Conservation (phyloP, 768 basidiomycete species). For the Coprinopsis marcescibilis region DNA sequence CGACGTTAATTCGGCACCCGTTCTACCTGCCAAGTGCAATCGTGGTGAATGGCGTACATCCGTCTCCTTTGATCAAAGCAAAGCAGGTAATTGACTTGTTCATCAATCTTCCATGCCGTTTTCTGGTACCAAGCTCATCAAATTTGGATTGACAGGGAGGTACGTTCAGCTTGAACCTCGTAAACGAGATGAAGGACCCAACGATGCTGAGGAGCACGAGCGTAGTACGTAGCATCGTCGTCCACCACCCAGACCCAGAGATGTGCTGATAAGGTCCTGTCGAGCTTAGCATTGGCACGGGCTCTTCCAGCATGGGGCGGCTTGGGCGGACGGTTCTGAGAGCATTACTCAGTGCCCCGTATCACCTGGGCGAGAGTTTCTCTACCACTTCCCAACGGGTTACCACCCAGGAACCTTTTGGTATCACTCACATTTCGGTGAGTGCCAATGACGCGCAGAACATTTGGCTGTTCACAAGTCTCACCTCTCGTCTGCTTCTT, state of each 20-base stretch:
- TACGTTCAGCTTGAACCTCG: constrained; percentile 39
- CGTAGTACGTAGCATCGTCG: constrained; percentile 43
- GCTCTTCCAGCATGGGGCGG: constrained; percentile 28
- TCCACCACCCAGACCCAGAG: too few relatives aligned
- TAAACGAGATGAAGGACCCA: constrained; percentile 38
- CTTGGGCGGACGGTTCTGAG: constrained; percentile 33
- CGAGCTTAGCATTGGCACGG: constrained; percentile 42
- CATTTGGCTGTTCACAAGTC: too few relatives aligned
- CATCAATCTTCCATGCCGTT: too few relatives aligned
- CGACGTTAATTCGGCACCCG: not conserved
- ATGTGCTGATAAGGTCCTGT: too few relatives aligned
- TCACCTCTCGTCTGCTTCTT: too few relatives aligned
- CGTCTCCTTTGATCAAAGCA: constrained; percentile 10
- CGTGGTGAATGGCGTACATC: constrained; percentile 8
- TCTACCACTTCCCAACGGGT: constrained; percentile 28
- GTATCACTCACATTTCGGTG: constrained; percentile 23
- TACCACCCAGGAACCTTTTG: constrained; percentile 39
- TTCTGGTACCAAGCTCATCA: too few relatives aligned
- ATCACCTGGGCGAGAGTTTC: constrained; percentile 28
- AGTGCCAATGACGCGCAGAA: not conserved
- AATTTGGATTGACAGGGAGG: constrained; percentile 24
- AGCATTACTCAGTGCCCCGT: constrained; percentile 38
- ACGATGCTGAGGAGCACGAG: constrained; percentile 42
- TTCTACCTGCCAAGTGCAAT: constrained; percentile 1
- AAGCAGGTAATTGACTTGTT: constrained; percentile 5